Percentiles rank a stretch among this genome's conserved stretches.
Evolutionary conservation across 257 asterid species (phyloP).

Genomic region (Thymus mandschuricus): DNA sequence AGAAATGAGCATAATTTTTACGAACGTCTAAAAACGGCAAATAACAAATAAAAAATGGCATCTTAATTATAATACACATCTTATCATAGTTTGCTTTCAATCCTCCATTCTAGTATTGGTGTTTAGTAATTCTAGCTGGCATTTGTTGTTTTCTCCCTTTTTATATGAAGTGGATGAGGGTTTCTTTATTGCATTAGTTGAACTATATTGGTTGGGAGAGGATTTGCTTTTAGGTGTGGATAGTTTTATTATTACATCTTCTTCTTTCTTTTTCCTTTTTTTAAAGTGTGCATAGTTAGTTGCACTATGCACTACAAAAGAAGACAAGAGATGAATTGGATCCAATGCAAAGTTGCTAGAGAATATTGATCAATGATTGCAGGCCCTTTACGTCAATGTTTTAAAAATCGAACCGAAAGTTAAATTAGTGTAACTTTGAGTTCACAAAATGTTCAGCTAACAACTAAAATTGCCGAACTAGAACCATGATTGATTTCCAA

Average conservation of each 20-base stretch:
- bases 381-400: background rate
- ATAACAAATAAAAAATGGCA: constrained; percentile 17
- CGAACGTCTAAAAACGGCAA: background rate
- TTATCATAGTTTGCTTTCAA: constrained; percentile 26
- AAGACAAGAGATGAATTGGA: constrained; percentile 51
- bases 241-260: too few species aligned
- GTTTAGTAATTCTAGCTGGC: constrained; percentile 35
- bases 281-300: too few species aligned
- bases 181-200: constrained; percentile 34
- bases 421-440: too few species aligned
- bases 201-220: constrained; percentile 14
- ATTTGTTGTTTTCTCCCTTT: constrained; percentile 25
- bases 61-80: constrained; percentile 33
- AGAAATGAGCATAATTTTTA: too few species aligned
- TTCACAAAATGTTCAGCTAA: too few species aligned
- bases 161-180: background rate
- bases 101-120: constrained; percentile 10
- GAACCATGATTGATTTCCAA: too few species aligned
- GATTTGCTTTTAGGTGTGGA: constrained; percentile 3
- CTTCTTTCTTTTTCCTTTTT: too few species aligned
- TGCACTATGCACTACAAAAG: background rate
- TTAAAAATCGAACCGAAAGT: too few species aligned
- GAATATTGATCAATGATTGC: constrained; percentile 42
- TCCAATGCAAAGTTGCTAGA: constrained; percentile 34
- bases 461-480: too few species aligned